Percentiles rank a stretch among this genome's conserved stretches.
Evolutionary conservation across 208 protist genomes (phyloP).

Genomic region (Herpetomonas samuelpessoai): DNA sequence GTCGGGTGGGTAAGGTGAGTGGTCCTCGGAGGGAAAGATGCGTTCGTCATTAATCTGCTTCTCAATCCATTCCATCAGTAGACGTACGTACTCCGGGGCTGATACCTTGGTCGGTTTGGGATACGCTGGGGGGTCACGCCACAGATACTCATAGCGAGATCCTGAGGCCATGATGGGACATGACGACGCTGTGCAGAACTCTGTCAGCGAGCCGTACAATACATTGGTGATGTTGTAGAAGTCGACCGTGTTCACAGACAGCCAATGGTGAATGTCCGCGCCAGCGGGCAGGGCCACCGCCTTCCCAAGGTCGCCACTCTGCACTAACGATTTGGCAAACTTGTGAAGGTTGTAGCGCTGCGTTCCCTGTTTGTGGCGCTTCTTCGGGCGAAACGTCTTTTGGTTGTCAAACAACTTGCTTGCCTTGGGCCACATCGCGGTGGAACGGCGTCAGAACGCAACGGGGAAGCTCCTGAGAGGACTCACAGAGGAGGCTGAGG

Average conservation of each 20-base stretch:
- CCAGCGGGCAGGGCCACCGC: conserved; percentile 95
- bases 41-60: conserved; percentile 94
- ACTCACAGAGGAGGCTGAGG: too few species aligned
- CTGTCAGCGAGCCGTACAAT: conserved; percentile 98
- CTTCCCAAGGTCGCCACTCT: conserved; percentile 92
- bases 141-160: conserved; percentile 96
- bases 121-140: conserved; percentile 95
- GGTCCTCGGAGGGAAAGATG: conserved; percentile 95
- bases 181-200: conserved; percentile 96
- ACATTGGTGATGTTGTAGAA: conserved; percentile 99
- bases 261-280: conserved; percentile 97
- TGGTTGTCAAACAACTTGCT: conserved; percentile 89
- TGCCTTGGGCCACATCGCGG: conserved; percentile 59
- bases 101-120: conserved; percentile 95
- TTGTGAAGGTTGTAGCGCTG: conserved; percentile 95
- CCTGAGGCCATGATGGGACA: conserved; percentile 97
- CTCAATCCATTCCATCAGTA: conserved; percentile 99
- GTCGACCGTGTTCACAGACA: conserved; percentile 98
- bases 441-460: not conserved
- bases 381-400: conserved; percentile 95
- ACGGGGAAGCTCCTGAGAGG: not conserved
- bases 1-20: conserved; percentile 83
- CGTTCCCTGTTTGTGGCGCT: conserved; percentile 93
- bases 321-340: conserved; percentile 80
- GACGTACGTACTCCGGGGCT: conserved; percentile 97